A percentile compares a stretch with the other conserved stretches of the same genome.
phyloP scores from a whole-genome alignment of 2,329 filamentous ascomycete genomes.

The Parastagonospora avenae region DNA sequence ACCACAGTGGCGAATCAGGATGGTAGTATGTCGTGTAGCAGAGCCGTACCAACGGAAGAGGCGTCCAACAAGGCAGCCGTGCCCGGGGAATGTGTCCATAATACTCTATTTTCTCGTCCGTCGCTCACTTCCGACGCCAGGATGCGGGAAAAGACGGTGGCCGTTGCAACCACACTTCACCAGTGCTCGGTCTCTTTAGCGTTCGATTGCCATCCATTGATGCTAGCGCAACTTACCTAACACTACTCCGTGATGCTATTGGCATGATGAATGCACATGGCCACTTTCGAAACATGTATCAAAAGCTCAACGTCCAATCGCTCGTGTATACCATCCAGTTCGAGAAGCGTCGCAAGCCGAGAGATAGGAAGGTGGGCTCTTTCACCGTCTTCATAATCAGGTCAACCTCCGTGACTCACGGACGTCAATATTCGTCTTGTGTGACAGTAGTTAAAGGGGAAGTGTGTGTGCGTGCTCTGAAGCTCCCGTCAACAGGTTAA shows the following conservation, averaged over 20 bases:
- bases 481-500: constrained; percentile 4
- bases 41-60: constrained; percentile 20
- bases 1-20: constrained; percentile 26
- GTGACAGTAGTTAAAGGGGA: constrained; percentile 16
- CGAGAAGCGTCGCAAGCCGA: constrained; percentile 10
- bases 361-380: constrained; percentile 14
- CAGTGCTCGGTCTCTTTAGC: constrained; percentile 14
- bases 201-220: constrained; percentile 1
- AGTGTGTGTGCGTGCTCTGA: constrained; percentile 2
- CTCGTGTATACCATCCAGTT: constrained; percentile 14
- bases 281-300: constrained; percentile 1
- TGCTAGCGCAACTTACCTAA: constrained; percentile 13
- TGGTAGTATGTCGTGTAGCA: constrained; percentile 7
- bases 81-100: constrained; percentile 10
- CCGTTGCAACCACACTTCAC: constrained; percentile 11
- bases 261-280: constrained; percentile 15
- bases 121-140: constrained; percentile 18
- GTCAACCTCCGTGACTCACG: constrained; percentile 37
- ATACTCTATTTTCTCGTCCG: constrained; percentile 5
- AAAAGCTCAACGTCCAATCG: constrained; percentile 5
- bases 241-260: constrained; percentile 18
- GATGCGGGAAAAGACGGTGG: constrained; percentile 29
- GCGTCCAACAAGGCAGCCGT: constrained; percentile 38
- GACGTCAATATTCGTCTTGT: constrained; percentile 17
- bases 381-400: constrained; percentile 29